phyloP scores from a whole-genome alignment of 495 filamentous ascomycete species.

The Tuber aestivum region DNA sequence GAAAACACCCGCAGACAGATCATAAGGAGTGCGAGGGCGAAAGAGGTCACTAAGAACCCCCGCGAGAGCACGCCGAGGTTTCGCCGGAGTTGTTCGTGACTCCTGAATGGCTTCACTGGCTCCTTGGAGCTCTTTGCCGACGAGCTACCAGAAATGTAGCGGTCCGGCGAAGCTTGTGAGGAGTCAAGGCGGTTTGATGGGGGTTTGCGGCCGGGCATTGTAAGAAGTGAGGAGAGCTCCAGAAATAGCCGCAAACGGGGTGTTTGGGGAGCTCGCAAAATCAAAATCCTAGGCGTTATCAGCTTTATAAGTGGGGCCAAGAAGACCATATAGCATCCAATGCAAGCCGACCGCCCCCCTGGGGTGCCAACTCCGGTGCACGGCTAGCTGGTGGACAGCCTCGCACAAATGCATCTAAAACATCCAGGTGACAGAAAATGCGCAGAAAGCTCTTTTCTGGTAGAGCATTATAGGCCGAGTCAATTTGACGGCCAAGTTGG shows the following conservation, averaged over 20 bases:
- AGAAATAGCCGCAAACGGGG: too few species aligned
- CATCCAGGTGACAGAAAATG: neutral
- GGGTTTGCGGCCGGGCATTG: neutral
- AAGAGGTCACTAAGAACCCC: neutral
- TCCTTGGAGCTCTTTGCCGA: neutral
- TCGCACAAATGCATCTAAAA: neutral
- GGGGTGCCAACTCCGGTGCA: neutral
- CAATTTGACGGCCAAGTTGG: too few species aligned
- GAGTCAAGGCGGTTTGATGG: neutral
- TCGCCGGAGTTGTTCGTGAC: neutral
- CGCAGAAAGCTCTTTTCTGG: too few species aligned
- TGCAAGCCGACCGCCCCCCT: too few species aligned
- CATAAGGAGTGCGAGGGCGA: neutral
- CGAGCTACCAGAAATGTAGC: neutral
- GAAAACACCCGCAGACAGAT: neutral
- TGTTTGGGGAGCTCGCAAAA: too few species aligned
- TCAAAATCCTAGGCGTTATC: neutral
- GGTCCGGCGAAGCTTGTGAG: neutral
- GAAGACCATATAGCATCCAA: neutral
- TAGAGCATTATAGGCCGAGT: too few species aligned
- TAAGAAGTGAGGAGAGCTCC: neutral
- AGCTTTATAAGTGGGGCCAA: neutral
- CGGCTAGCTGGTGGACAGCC: neutral
- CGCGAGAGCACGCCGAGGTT: neutral
- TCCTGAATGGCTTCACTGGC: neutral